phyloP scores from a whole-genome alignment of 257 asterid genomes.

The Rhazya stricta region DNA sequence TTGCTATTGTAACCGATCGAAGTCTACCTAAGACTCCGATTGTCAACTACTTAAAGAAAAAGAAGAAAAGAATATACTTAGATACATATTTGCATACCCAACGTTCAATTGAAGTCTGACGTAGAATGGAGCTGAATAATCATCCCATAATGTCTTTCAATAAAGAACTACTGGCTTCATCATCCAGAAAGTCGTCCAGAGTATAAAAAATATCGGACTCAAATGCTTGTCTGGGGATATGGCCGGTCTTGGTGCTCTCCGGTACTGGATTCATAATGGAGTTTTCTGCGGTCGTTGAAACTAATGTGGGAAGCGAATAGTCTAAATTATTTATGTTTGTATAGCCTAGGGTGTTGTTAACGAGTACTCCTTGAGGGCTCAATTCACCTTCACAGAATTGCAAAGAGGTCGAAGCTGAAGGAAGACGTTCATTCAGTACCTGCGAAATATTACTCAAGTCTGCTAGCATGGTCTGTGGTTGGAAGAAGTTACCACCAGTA shows the following conservation, averaged over 20 bases:
- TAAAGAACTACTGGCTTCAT: slow-evolving; percentile 35
- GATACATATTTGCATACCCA: neutral
- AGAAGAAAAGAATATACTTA: neutral
- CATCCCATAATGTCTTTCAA: slow-evolving; percentile 40
- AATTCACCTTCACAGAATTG: slow-evolving; percentile 14
- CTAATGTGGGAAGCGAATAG: slow-evolving; percentile 38
- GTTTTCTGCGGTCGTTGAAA: slow-evolving; percentile 22
- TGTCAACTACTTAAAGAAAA: neutral
- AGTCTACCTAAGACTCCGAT: neutral
- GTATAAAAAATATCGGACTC: slow-evolving; percentile 12
- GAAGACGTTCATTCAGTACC: slow-evolving; percentile 1
- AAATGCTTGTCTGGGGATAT: slow-evolving; percentile 4
- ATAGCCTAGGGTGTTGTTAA: neutral
- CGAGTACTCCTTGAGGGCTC: slow-evolving; percentile 9
- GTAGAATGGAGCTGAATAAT: neutral
- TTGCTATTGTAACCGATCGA: neutral
- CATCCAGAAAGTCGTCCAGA: slow-evolving; percentile 27
- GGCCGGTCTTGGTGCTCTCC: slow-evolving; percentile 6
- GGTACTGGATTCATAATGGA: slow-evolving; percentile 18
- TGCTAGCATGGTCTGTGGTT: slow-evolving; percentile 5
- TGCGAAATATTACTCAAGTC: slow-evolving; percentile 8
- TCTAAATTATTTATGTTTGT: slow-evolving; percentile 14
- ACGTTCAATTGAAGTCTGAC: neutral
- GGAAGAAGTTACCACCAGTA: slow-evolving; percentile 11
- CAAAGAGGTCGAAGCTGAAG: slow-evolving; percentile 11